Percentiles rank a stretch among this genome's conserved stretches.
Conservation (phyloP, 306 rosid genomes). For the Quercus variabilis region DNA sequence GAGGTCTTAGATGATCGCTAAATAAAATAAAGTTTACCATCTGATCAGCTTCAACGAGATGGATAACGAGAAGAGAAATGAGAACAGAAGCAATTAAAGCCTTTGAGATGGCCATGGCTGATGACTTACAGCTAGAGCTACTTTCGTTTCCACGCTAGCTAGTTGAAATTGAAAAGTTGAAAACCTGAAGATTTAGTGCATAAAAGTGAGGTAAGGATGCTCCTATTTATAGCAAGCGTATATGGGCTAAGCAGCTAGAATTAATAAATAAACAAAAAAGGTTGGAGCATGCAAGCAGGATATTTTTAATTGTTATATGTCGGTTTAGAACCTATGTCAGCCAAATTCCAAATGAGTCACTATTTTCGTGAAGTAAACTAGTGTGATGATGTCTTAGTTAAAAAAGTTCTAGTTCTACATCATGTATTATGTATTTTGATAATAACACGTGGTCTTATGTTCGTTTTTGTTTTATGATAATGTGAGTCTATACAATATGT, state of each 20-base stretch:
- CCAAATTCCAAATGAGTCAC: too few relatives aligned
- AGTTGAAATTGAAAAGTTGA: not conserved
- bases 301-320: too few relatives aligned
- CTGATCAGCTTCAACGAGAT: constrained; percentile 21
- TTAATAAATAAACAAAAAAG: not conserved
- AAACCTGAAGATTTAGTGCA: constrained; percentile 3
- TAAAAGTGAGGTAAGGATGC: constrained; percentile 15
- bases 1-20: not conserved
- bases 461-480: too few relatives aligned
- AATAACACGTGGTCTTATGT: too few relatives aligned
- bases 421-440: too few relatives aligned
- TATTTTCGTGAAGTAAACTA: too few relatives aligned
- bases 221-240: constrained; percentile 46
- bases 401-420: too few relatives aligned
- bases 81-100: constrained; percentile 18
- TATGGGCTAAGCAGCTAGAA: not conserved
- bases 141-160: not conserved
- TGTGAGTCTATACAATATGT: too few relatives aligned
- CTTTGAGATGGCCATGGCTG: not conserved
- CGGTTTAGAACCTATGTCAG: too few relatives aligned
- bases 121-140: not conserved
- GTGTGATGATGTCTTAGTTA: too few relatives aligned
- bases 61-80: constrained; percentile 26
- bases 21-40: constrained; percentile 13
- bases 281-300: not conserved